Evolutionary conservation across 192 early-diverging fungal genomes (phyloP).

Genomic region (Linnemannia hyalina): DNA sequence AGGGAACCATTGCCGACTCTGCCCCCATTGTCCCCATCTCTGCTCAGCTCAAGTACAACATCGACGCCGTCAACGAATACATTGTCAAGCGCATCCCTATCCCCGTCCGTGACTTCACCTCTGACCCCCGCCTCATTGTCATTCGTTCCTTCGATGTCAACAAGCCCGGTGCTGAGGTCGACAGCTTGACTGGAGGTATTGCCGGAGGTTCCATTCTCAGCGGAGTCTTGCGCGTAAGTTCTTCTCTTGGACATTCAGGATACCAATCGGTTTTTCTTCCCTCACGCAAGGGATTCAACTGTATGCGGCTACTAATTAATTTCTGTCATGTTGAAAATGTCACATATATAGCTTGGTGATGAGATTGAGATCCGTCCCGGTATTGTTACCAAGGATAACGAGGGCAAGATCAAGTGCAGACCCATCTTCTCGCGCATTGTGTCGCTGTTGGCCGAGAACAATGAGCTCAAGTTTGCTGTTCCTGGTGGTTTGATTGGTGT

Average conservation of each 20-base stretch:
- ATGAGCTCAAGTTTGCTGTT: slow-evolving; percentile 96
- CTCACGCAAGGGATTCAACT: neutral
- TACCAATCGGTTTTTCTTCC: neutral
- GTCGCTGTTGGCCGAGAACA: slow-evolving; percentile 88
- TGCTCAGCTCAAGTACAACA: slow-evolving; percentile 98
- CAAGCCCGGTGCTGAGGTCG: slow-evolving; percentile 96
- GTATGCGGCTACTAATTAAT: neutral
- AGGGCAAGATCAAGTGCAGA: slow-evolving; percentile 84
- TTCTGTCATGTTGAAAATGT: neutral
- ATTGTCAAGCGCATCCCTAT: slow-evolving; percentile 96
- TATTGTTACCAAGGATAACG: slow-evolving; percentile 88
- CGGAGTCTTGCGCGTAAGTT: slow-evolving; percentile 82
- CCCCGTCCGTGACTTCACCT: slow-evolving; percentile 92
- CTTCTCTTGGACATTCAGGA: neutral
- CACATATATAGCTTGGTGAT: slow-evolving; percentile 80
- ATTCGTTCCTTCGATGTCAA: slow-evolving; percentile 99
- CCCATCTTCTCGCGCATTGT: slow-evolving; percentile 94
- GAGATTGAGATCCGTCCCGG: slow-evolving; percentile 98
- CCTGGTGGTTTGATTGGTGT: slow-evolving; percentile 99
- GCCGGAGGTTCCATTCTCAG: slow-evolving; percentile 96
- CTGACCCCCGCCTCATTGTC: slow-evolving; percentile 94
- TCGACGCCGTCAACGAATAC: slow-evolving; percentile 98
- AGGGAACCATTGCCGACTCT: slow-evolving; percentile 93
- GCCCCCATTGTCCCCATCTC: slow-evolving; percentile 98
- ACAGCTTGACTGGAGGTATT: slow-evolving; percentile 95